phyloP scores from a whole-genome alignment of 2,329 filamentous ascomycete species.

The Cercospora janseana region DNA sequence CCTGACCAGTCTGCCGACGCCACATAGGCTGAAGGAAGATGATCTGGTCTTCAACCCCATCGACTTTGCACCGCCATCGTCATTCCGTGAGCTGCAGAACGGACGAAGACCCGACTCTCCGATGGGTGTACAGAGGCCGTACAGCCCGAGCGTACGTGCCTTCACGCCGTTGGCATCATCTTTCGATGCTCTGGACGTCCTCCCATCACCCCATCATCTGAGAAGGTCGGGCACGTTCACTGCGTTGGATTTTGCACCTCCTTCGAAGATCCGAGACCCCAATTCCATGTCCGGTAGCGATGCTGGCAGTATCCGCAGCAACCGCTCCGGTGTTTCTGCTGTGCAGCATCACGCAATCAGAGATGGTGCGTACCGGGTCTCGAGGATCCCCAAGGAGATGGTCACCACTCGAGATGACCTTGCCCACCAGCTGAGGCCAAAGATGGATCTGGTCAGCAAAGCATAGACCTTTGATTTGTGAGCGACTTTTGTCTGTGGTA shows the following conservation, averaged over 20 bases:
- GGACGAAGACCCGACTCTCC: slow-evolving; percentile 64
- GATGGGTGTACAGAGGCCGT: slow-evolving; percentile 61
- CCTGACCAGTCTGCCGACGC: slow-evolving; percentile 77
- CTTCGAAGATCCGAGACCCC: slow-evolving; percentile 66
- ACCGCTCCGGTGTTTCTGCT: slow-evolving; percentile 73
- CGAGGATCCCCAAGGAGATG: slow-evolving; percentile 74
- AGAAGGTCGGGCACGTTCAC: slow-evolving; percentile 79
- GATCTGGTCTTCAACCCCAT: slow-evolving; percentile 64
- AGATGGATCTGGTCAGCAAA: slow-evolving; percentile 30
- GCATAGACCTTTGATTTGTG: slow-evolving; percentile 19
- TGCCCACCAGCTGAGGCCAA: slow-evolving; percentile 55
- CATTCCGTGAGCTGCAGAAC: slow-evolving; percentile 61
- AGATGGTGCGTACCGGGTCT: slow-evolving; percentile 80
- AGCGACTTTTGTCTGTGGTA: slow-evolving; percentile 3
- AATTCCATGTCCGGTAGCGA: slow-evolving; percentile 47
- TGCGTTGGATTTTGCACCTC: slow-evolving; percentile 75
- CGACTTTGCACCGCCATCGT: slow-evolving; percentile 80
- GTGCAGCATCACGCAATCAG: slow-evolving; percentile 70
- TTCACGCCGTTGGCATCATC: slow-evolving; percentile 77
- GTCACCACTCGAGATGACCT: slow-evolving; percentile 75
- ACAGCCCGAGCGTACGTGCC: slow-evolving; percentile 67
- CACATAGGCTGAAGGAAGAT: slow-evolving; percentile 79
- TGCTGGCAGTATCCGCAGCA: slow-evolving; percentile 59
- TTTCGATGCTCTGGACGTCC: slow-evolving; percentile 79
- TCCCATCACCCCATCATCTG: slow-evolving; percentile 83